Base-by-base conservation (phyloP, 2,329 filamentous ascomycete genomes). In the Fusarium chaquense region DNA sequence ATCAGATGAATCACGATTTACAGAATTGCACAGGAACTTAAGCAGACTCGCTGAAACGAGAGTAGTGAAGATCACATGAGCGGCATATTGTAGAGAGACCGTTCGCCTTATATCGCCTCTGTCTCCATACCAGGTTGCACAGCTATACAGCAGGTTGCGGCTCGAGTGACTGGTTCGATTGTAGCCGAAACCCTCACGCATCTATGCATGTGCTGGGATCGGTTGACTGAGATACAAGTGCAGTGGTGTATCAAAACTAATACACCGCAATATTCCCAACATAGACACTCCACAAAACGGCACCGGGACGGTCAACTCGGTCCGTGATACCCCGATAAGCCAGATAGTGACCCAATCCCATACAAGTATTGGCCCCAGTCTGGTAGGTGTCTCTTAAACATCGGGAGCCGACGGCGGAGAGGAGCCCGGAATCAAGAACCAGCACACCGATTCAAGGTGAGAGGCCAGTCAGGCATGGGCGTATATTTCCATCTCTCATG, bases 301-400 rank as follows among this genome's bases (percentile, higher is more conserved):
- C n/a, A 32, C n/a, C 41, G 30, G 51, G 16, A 38, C 51, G 41
- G 50, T 36, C 53, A 59, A 28, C 44, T 70, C 67, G 67, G 67
- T 41, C 54, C 52, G 33, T n/a, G 38, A 67, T 67, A 67, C 26
- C 52, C 67, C 67, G 67, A 70, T 22, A 41, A 43, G 38, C 41
- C 33, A 30, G 40, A 47, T 28, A 24, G 22, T 55, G 44, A 20
- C 53, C 50, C 55, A 69, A 38, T 49, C 38, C 54, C 22, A 26
- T 32, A 41, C 45, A 15, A 30, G 38, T 24, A 16, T 30, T 28
- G 44, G 51, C 38, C 38, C 61, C 32, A 65, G 61, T 47, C 33
- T 51, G 47, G 63, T 32, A 50, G 45, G 20, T 52, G 32, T 24
- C 24, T 33, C 35, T 65, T 40, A 41, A 46, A 50, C 43, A 49